Evolutionary conservation across 1,139 yeast genomes (phyloP).

Genomic region (Nematodospora anomalae): DNA sequence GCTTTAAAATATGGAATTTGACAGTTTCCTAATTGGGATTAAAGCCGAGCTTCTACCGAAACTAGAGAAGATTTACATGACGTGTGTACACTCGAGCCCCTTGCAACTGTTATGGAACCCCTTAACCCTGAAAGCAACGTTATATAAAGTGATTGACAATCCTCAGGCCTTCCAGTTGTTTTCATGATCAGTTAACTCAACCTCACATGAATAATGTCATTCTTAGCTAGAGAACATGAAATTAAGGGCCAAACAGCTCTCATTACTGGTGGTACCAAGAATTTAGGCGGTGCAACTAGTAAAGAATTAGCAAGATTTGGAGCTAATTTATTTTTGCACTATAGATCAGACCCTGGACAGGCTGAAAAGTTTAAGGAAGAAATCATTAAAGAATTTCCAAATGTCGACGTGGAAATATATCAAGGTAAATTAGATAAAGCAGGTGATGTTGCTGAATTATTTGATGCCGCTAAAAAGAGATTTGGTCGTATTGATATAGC

Average conservation of each 20-base stretch:
- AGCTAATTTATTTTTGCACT: conserved; percentile 56
- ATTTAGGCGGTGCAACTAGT: conserved; percentile 62
- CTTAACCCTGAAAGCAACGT: too few relatives aligned
- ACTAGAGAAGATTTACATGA: too few relatives aligned
- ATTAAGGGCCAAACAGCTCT: conserved; percentile 53
- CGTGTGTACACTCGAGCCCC: too few relatives aligned
- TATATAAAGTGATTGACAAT: too few relatives aligned
- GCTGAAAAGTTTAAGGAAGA: conserved; percentile 44
- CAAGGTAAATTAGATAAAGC: conserved; percentile 50
- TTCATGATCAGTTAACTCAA: too few relatives aligned
- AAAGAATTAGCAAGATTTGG: conserved; percentile 56
- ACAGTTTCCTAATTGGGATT: too few relatives aligned
- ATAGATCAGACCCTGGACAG: conserved; percentile 46
- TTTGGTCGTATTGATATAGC: conserved; percentile 52
- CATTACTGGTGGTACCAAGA: conserved; percentile 67
- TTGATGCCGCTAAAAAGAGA: conserved; percentile 38
- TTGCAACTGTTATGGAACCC: too few relatives aligned
- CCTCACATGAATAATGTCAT: too few relatives aligned
- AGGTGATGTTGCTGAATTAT: conserved; percentile 42
- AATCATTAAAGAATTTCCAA: conserved; percentile 28
- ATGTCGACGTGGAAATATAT: conserved; percentile 43
- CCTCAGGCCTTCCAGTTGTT: too few relatives aligned
- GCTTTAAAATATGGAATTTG: too few relatives aligned
- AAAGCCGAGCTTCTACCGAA: too few relatives aligned
- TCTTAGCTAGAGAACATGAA: too few relatives aligned